Base-by-base conservation (phyloP, 768 basidiomycete genomes). In the Psilocybe subaeruginosa region DNA sequence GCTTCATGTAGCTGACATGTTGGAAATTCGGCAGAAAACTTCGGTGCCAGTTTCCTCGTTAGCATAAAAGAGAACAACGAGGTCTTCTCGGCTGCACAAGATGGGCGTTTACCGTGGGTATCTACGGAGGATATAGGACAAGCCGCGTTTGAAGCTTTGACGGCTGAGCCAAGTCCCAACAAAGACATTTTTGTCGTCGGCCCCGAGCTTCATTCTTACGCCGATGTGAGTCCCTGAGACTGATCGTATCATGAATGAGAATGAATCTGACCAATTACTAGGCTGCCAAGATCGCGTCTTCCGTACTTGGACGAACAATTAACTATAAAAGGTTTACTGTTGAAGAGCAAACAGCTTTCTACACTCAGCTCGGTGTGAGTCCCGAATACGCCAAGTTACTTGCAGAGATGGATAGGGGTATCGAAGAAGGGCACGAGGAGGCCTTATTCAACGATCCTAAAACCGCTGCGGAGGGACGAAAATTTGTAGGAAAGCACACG, bases 41-140 rank as follows among this genome's bases (percentile, higher is more conserved):
- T 77, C 31, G 57, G 54, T 17, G 29, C 31, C 7, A 55, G 58
- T 29, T 72, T 69, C 47, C 27, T 60, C 3, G 33, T 51, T 6
- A 59, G 57, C n/a, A 75, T 77, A 39, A 62, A 66, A 3, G 65
- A 69, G 29, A 47, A 58, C 9, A 63, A 71, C 55, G 49, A 63
- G 31, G 64, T 74, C 39, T 60, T 68, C 14, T 59, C 70, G 4
- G 65, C 67, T 0, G 51, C 68, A 2, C 64, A 53, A 27, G 67
- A 72, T 35, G 72, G 71, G 1, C 54, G 59, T 9, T 43, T 73
- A 8, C 67, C 70, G 0, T 72, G 59, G 33, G 60, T 74, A 16
- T 70, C 70, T 19, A 65, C 64, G 8, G 69, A 73, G 29, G 73
- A 74, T 56, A 70, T 75, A 23, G 74, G 72, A 17, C 64, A 74